Percentiles rank a stretch among this genome's conserved stretches.
Evolutionary conservation across 2,329 filamentous ascomycete genomes (phyloP).

Genomic region (Aaosphaeria arxii): DNA sequence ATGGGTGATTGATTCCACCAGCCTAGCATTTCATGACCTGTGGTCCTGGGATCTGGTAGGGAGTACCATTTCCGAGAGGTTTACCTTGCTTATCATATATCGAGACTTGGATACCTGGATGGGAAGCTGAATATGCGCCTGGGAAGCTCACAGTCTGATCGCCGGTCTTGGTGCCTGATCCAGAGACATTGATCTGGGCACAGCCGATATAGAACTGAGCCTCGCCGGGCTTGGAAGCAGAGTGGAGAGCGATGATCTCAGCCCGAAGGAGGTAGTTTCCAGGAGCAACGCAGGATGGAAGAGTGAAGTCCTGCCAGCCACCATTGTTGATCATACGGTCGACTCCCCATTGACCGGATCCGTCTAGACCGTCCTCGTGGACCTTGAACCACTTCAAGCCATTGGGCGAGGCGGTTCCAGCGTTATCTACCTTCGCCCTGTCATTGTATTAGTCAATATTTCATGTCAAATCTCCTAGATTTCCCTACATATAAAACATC

Average conservation of each 20-base stretch:
- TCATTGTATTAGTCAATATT: conserved; percentile 1
- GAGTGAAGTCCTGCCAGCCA: conserved; percentile 44
- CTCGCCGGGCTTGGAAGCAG: conserved; percentile 21
- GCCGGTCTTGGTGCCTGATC: conserved; percentile 20
- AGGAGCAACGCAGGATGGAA: conserved; percentile 22
- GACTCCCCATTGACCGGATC: conserved; percentile 46
- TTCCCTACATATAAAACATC: conserved; percentile 35
- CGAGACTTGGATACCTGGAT: conserved; percentile 22
- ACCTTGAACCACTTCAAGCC: conserved; percentile 44
- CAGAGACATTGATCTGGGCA: conserved; percentile 35
- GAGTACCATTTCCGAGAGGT: conserved; percentile 10
- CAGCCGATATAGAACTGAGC: conserved; percentile 41
- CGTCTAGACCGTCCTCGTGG: conserved; percentile 38
- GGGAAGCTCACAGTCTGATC: conserved; percentile 43
- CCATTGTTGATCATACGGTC: conserved; percentile 47
- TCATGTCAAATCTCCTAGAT: neutral
- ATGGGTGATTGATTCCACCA: neutral
- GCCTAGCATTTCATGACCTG: conserved; percentile 12
- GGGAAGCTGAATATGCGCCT: conserved; percentile 31
- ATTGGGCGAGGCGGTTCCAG: conserved; percentile 34
- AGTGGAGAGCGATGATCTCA: conserved; percentile 43
- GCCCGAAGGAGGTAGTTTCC: conserved; percentile 38
- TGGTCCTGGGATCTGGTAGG: conserved; percentile 19
- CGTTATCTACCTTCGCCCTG: conserved; percentile 40
- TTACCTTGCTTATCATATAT: conserved; percentile 15